A percentile compares a stretch with the other conserved stretches of the same genome.
phyloP scores from a whole-genome alignment of 2,329 filamentous ascomycete genomes.

The Hypoxylon sp. region DNA sequence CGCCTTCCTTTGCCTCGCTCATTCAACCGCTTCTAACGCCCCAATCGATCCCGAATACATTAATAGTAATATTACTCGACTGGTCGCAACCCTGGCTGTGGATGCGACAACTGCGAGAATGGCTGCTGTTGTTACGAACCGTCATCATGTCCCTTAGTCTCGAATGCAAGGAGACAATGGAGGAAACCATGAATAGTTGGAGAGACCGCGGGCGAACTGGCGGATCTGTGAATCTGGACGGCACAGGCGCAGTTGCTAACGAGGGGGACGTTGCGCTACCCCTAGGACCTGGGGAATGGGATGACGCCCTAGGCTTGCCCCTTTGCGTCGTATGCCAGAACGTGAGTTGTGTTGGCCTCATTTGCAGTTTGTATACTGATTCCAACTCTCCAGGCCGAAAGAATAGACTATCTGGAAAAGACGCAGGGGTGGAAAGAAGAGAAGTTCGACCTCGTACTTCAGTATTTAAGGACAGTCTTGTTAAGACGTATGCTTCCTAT shows the following conservation, averaged over 20 bases:
- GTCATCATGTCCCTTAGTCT: conserved; percentile 80
- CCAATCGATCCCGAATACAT: conserved; percentile 84
- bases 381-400: conserved; percentile 72
- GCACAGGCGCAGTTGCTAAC: conserved; percentile 67
- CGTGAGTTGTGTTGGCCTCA: conserved; percentile 63
- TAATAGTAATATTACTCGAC: conserved; percentile 92
- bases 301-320: conserved; percentile 86
- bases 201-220: conserved; percentile 79
- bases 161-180: conserved; percentile 84
- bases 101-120: conserved; percentile 88
- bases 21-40: conserved; percentile 87
- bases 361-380: conserved; percentile 35
- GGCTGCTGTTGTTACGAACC: conserved; percentile 85
- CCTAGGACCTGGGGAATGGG: conserved; percentile 90
- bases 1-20: conserved; percentile 83
- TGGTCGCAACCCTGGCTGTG: conserved; percentile 96
- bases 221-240: conserved; percentile 72
- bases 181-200: conserved; percentile 86
- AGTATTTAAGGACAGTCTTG: conserved; percentile 89
- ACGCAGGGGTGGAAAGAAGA: conserved; percentile 95
- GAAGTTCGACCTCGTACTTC: conserved; percentile 94
- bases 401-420: conserved; percentile 90
- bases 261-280: conserved; percentile 80
- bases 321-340: conserved; percentile 97
- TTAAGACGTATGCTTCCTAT: conserved; percentile 76